Evolutionary conservation across 202 grass and related monocot genomes (phyloP), one percentile per base, ranked within the genome.

Genomic region (Thinopyrum obtusiflorum): DNA sequence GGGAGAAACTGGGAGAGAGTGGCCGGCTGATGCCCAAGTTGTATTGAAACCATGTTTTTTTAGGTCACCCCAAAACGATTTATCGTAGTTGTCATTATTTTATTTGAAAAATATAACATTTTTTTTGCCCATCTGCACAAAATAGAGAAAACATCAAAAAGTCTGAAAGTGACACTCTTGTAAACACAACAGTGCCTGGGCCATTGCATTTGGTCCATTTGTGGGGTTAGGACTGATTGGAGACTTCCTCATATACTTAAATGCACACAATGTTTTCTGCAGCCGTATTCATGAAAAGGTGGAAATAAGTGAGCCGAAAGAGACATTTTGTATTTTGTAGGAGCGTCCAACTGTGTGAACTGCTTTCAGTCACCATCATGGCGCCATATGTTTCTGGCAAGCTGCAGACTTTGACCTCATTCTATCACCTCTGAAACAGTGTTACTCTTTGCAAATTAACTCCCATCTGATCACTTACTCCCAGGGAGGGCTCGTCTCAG

Each of bases 191-290:
- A 36, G 47, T 37, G 12, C 4, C 69, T 82, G 80, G 18, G 46
- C 65, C 55, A 27, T 70, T 51, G 46, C 25, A 25, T 20, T 70
- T 59, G 42, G n/a, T 82, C 31, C 80, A 82, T 82, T 39, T 82
- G 29, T 70, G 46, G 13, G 55, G 65, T 18, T 70, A 57, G 27
- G 63, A 67, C 29, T 10, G 23, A 47, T 68, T 24, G 40, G 25
- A 53, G 62, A 49, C 4, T 51, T 67, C 6, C 37, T 66, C 44
- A 32, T 29, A 21, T 31, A 46, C 47, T 65, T 47, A 80, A 17
- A 80, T 10, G 0, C 9, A 31, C 39, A 47, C 9, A 65, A n/a
- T 65, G 24, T 18, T 46, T 37, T n/a, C 28, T 65, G 35, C 37
- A 31, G 15, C 18, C 25, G 42, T 80, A 65, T 65, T 29, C 39